A percentile compares a stretch with the other conserved stretches of the same genome.
Conservation (phyloP, 148 eudicot genomes). For the Rhododendron vialii region DNA sequence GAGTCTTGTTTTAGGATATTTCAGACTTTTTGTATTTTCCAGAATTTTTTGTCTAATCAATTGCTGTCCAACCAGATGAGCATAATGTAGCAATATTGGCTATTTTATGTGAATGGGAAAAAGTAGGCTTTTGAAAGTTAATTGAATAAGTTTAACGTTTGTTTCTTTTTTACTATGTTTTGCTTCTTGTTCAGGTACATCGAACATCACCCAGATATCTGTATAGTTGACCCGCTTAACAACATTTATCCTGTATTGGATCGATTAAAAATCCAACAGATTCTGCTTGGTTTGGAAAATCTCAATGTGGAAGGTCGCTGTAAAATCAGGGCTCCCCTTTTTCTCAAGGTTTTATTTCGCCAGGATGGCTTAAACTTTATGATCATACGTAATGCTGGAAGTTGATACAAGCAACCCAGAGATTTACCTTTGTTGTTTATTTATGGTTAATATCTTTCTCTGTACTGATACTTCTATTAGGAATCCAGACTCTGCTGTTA, state of each 20-base stretch:
- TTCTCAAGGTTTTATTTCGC: slow-evolving; percentile 55
- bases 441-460: not conserved
- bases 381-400: not conserved
- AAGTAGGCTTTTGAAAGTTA: not conserved
- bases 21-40: not conserved
- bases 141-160: not conserved
- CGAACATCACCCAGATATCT: slow-evolving; percentile 39
- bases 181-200: slow-evolving; percentile 47
- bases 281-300: slow-evolving; percentile 62
- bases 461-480: not conserved
- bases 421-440: not conserved
- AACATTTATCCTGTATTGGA: slow-evolving; percentile 74
- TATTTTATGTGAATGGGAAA: not conserved
- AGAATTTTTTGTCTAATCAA: not conserved
- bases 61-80: not conserved
- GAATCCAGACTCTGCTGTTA: not conserved
- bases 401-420: not conserved
- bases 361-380: slow-evolving; percentile 4
- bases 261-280: slow-evolving; percentile 65
- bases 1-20: not conserved
- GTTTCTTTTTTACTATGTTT: not conserved
- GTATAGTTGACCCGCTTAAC: slow-evolving; percentile 77
- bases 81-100: not conserved
- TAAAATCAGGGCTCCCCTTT: slow-evolving; percentile 69
- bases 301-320: slow-evolving; percentile 39